phyloP scores from a whole-genome alignment of 1,139 yeast species.

The Scheffersomyces cryptocercus region DNA sequence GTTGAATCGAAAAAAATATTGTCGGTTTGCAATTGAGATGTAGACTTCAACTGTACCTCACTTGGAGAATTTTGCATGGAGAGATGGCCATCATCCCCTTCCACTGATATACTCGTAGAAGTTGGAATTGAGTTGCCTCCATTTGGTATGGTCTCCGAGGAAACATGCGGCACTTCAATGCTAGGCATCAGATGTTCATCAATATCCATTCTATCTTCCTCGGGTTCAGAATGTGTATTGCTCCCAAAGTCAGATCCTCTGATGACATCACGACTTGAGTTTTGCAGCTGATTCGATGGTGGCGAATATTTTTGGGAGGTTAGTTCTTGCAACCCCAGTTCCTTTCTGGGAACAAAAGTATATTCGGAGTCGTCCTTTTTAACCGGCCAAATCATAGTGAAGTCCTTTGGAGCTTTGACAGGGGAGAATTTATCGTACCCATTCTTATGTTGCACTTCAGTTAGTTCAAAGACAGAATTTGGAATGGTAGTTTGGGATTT shows the following conservation, averaged over 20 bases:
- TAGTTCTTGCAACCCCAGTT: not conserved
- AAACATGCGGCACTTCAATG: too few species aligned
- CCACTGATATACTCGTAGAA: not conserved
- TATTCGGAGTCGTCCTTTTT: slow-evolving; percentile 17
- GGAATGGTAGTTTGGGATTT: slow-evolving; percentile 11
- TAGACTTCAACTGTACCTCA: too few species aligned
- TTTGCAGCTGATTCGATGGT: not conserved
- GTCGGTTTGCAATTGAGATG: not conserved
- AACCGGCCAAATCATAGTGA: slow-evolving; percentile 40
- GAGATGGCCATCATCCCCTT: slow-evolving; percentile 1
- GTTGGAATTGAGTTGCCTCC: not conserved
- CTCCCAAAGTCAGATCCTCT: slow-evolving; percentile 4
- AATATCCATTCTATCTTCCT: slow-evolving; percentile 6
- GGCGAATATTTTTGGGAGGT: too few species aligned
- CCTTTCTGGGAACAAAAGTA: slow-evolving; percentile 6
- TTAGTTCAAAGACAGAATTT: slow-evolving; percentile 27
- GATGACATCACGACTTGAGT: not conserved
- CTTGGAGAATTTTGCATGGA: slow-evolving; percentile 4
- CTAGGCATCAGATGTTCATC: not conserved
- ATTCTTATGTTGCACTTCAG: slow-evolving; percentile 24
- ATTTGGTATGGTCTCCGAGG: not conserved
- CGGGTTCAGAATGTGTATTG: slow-evolving; percentile 9
- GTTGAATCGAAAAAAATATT: slow-evolving; percentile 15
- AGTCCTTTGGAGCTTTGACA: slow-evolving; percentile 33
- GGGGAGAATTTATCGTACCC: slow-evolving; percentile 26